Base-by-base conservation (phyloP, 1,139 yeast species). In the Candida albicans region DNA sequence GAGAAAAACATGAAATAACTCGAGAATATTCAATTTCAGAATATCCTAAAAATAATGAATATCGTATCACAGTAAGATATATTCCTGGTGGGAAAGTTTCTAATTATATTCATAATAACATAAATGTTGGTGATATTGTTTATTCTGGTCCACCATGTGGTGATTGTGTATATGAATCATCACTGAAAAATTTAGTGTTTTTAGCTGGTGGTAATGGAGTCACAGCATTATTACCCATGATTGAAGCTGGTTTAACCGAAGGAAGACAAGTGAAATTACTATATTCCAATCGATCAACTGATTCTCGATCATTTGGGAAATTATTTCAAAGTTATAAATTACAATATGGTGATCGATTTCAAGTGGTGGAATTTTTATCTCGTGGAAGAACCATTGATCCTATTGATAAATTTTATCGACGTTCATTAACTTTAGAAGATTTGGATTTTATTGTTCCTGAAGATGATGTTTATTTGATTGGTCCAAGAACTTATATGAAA, bases 121-220 rank as follows among this genome's bases (percentile, higher is more conserved):
- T 81, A 45, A 57, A 70, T 43, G 73, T 65, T 13, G 86, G 85
- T 22, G 81, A 76, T 46, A 51, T 46, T 3, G 48, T 84, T 6
- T 67, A 68, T 38, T 70, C 31, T 8, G 22, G 29, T 8, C 8
- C 87, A 9, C 90, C 90, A 35, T 68, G 72, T 25, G 90, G 89
- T 33, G 75, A 72, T 43, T 76, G 81, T 51, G 63, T 57, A 2
- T 69, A 74, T 55, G 50, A 54, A 9, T 44, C 48, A 3, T 50
- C 56, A 14, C 35, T n/a, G 9, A 72, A 74, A 25, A 65, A 75
- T 22, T 67, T 79, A 2, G 56, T 65, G 9, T 60, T 82, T 36
- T 60, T 81, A 42, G 74, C 79, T 25, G 86, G 83, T 41, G 90
- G 89, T 41, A 81, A 82, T 51, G 90, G 89, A 49, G 77, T 82